Evolutionary conservation across 1,284 basidiomycete genomes (phyloP).

Genomic region (Trametes polyzona): DNA sequence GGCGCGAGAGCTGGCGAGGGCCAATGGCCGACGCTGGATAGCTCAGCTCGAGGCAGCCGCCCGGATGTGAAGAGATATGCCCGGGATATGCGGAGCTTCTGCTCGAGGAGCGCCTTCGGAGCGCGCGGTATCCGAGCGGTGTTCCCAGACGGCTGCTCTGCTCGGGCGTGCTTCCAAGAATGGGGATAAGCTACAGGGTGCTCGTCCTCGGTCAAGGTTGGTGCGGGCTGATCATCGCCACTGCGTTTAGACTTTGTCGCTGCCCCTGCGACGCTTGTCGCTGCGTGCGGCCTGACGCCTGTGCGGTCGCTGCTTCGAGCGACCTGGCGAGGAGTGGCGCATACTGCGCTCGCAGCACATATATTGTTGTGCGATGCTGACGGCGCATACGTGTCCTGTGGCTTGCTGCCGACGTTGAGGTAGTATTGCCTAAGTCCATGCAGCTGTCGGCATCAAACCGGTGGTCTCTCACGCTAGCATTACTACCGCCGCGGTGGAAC

Average conservation of each 20-base stretch:
- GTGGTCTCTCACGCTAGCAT: background rate
- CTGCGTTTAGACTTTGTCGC: background rate
- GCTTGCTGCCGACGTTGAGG: background rate
- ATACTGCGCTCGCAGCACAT: background rate
- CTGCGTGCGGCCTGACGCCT: background rate
- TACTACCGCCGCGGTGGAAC: background rate
- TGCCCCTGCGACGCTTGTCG: too few relatives aligned
- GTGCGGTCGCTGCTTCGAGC: background rate
- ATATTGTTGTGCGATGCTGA: background rate
- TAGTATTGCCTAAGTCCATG: background rate
- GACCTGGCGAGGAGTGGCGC: background rate
- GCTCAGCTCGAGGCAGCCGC: background rate
- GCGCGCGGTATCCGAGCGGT: background rate
- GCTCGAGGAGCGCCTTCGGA: background rate
- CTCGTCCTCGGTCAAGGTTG: too few relatives aligned
- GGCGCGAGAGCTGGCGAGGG: background rate
- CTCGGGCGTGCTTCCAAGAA: background rate
- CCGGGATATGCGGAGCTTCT: background rate
- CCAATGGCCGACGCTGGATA: background rate
- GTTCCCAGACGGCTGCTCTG: background rate
- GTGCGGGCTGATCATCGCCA: conserved; percentile 1
- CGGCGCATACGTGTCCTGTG: background rate
- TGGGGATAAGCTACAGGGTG: too few relatives aligned
- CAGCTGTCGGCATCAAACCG: background rate
- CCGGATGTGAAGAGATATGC: background rate